Evolutionary conservation across 225 moss, liverwort and hornwort genomes (phyloP).

Genomic region (Lunularia cruciata): DNA sequence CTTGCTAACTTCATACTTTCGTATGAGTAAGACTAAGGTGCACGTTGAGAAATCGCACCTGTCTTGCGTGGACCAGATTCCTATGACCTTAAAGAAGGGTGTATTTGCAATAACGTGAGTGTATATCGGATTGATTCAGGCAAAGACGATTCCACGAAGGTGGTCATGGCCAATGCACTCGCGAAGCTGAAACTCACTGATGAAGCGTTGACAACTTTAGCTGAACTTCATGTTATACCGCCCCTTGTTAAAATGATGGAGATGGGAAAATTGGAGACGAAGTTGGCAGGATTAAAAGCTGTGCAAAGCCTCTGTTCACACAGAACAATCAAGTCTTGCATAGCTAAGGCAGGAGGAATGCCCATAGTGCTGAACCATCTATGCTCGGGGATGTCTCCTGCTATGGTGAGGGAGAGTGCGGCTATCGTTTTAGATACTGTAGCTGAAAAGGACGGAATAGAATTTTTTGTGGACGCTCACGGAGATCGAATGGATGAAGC

Average conservation of each 20-base stretch:
- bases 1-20: too few relatives aligned
- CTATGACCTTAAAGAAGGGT: too few relatives aligned
- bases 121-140: constrained; percentile 29
- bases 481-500: constrained; percentile 30
- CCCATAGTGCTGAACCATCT: constrained; percentile 38
- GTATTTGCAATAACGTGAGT: too few relatives aligned
- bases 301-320: constrained; percentile 33
- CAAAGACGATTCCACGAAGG: constrained; percentile 33
- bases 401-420: constrained; percentile 37
- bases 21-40: too few relatives aligned
- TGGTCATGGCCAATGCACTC: constrained; percentile 38
- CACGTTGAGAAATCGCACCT: too few relatives aligned
- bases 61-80: too few relatives aligned
- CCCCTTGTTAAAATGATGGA: constrained; percentile 37
- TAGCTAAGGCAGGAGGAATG: constrained; percentile 39
- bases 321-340: constrained; percentile 22
- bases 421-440: constrained; percentile 37
- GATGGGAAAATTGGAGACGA: constrained; percentile 27
- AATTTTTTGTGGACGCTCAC: constrained; percentile 33
- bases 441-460: constrained; percentile 30
- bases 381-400: constrained; percentile 31
- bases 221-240: constrained; percentile 29
- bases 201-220: constrained; percentile 35
- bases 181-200: constrained; percentile 29
- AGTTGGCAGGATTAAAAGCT: constrained; percentile 35